Percentiles rank a stretch among this genome's conserved stretches.
Evolutionary conservation across 805 yeast species (phyloP).

Genomic region (Saturnispora halmiae): DNA sequence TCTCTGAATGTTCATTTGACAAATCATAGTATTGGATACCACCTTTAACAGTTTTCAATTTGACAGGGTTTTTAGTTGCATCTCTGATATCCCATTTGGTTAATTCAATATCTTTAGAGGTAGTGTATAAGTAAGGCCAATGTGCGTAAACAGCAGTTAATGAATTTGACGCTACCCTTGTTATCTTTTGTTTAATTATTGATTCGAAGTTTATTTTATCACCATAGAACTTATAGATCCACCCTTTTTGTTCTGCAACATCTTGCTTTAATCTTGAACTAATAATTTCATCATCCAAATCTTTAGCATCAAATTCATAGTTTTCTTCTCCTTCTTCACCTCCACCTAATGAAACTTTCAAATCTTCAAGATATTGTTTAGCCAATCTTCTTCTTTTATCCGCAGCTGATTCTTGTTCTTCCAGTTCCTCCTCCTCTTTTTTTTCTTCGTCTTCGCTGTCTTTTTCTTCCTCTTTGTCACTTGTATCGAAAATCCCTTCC

Average conservation of each 20-base stretch:
- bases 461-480: slow-evolving; percentile 18
- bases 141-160: slow-evolving; percentile 47
- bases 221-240: slow-evolving; percentile 60
- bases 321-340: slow-evolving; percentile 16
- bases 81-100: slow-evolving; percentile 69
- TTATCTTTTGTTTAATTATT: slow-evolving; percentile 29
- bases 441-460: slow-evolving; percentile 31
- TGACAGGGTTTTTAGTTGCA: slow-evolving; percentile 49
- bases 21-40: slow-evolving; percentile 40
- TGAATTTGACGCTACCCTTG: slow-evolving; percentile 51
- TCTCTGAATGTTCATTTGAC: slow-evolving; percentile 41
- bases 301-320: slow-evolving; percentile 77
- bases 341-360: slow-evolving; percentile 43
- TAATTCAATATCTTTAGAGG: slow-evolving; percentile 71
- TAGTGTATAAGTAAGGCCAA: slow-evolving; percentile 62
- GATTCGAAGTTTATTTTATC: slow-evolving; percentile 38
- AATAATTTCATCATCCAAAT: slow-evolving; percentile 79
- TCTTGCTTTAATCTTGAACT: slow-evolving; percentile 74
- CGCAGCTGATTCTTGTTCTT: slow-evolving; percentile 70
- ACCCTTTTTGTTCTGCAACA: slow-evolving; percentile 84
- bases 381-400: slow-evolving; percentile 93
- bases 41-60: slow-evolving; percentile 57
- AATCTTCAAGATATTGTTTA: slow-evolving; percentile 77
- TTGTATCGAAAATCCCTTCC: slow-evolving; percentile 24
- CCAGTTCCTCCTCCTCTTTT: slow-evolving; percentile 61